These are phyloP conservation scores for Albugo laibachii DNA, from an alignment of 352 stramenopile genomes.

Conservation along the genomic window DNA sequence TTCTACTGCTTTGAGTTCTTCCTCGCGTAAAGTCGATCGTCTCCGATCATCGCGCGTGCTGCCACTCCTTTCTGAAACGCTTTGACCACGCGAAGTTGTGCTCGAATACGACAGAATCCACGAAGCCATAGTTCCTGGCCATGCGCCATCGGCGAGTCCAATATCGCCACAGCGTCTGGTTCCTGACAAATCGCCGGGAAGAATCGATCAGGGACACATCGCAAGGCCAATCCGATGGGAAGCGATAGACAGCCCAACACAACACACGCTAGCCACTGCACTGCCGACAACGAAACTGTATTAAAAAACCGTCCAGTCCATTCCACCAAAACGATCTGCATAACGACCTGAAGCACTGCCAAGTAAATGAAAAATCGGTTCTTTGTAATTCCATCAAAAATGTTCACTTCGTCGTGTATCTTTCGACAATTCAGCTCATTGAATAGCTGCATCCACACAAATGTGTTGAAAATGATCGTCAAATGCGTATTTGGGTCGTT, in stretches of 20 bases:
- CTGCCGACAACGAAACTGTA: slow-evolving; percentile 2
- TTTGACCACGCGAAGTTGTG: slow-evolving; percentile 41
- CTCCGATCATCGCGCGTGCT: not conserved
- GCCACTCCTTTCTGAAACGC: slow-evolving; percentile 33
- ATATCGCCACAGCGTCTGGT: slow-evolving; percentile 7
- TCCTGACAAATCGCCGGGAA: slow-evolving; percentile 24
- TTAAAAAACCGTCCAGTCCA: slow-evolving; percentile 36
- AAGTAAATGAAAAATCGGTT: slow-evolving; percentile 56
- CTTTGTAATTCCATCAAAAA: not conserved
- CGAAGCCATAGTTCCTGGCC: slow-evolving; percentile 37
- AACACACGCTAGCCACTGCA: slow-evolving; percentile 12
- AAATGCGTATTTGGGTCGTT: slow-evolving; percentile 77
- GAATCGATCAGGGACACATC: slow-evolving; percentile 30
- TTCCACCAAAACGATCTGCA: slow-evolving; percentile 83
- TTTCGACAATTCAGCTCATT: slow-evolving; percentile 72
- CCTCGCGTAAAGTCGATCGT: too few relatives aligned
- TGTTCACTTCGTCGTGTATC: slow-evolving; percentile 39
- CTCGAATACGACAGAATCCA: slow-evolving; percentile 23
- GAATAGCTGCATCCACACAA: slow-evolving; percentile 94
- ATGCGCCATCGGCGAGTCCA: slow-evolving; percentile 1
- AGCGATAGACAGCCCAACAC: slow-evolving; percentile 6
- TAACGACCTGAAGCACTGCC: slow-evolving; percentile 44
- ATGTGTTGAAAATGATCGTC: slow-evolving; percentile 95
- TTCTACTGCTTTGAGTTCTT: too few relatives aligned
- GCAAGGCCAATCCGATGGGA: slow-evolving; percentile 33